A percentile compares a stretch with the other conserved stretches of the same genome.
Evolutionary conservation across 306 rosid genomes (phyloP).

Genomic region (Vigna mungo): DNA sequence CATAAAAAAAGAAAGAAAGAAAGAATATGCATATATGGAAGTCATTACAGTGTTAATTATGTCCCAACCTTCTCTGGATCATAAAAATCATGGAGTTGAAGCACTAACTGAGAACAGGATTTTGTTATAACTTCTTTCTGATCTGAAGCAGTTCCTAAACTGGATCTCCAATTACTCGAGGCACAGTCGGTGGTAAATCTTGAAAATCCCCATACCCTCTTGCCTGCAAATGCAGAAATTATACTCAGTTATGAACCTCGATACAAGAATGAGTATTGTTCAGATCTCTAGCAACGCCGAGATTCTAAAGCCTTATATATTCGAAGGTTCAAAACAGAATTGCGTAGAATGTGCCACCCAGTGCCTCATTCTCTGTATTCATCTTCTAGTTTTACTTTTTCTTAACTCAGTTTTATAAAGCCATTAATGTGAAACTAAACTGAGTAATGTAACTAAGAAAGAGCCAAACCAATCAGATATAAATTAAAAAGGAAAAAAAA

Average conservation of each 20-base stretch:
- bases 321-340: conserved; percentile 19
- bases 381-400: neutral
- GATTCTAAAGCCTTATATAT: conserved; percentile 7
- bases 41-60: conserved; percentile 19
- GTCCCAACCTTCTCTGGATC: conserved; percentile 79
- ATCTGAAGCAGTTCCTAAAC: conserved; percentile 66
- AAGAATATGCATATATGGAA: conserved; percentile 15
- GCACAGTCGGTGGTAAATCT: conserved; percentile 78
- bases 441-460: neutral
- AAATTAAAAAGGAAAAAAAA: neutral
- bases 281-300: conserved; percentile 44
- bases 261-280: conserved; percentile 31
- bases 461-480: conserved; percentile 18
- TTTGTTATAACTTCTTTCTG: conserved; percentile 77
- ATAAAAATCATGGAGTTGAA: conserved; percentile 80
- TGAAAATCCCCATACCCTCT: conserved; percentile 72
- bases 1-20: neutral
- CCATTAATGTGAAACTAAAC: neutral
- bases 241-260: conserved; percentile 31
- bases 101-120: conserved; percentile 88
- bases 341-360: conserved; percentile 1
- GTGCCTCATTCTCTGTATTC: conserved; percentile 19
- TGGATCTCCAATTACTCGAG: conserved; percentile 59
- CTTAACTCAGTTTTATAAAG: conserved; percentile 14
- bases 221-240: conserved; percentile 58